Conservation (phyloP, 2,329 filamentous ascomycete genomes). For the Diaporthe amygdali region DNA sequence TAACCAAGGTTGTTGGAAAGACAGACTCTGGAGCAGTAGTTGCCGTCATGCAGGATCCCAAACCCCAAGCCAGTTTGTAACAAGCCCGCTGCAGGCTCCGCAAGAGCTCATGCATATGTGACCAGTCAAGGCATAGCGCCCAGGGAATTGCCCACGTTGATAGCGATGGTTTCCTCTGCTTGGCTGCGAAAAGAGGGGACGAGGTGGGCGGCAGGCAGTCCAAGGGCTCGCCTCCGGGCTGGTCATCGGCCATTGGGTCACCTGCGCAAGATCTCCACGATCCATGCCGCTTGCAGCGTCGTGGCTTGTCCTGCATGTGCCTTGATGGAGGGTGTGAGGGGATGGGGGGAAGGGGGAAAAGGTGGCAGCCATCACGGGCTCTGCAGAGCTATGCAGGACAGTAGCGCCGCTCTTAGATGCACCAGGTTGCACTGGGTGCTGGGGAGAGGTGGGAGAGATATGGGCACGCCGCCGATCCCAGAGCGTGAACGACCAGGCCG, state of each 20-base stretch:
- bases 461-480: constrained; percentile 8
- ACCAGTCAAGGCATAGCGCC: constrained; percentile 18
- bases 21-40: not conserved
- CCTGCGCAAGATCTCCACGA: constrained; percentile 20
- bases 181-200: constrained; percentile 14
- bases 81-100: constrained; percentile 9
- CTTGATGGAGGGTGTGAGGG: constrained; percentile 6
- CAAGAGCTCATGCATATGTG: constrained; percentile 21
- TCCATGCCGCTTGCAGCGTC: constrained; percentile 20
- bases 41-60: constrained; percentile 17
- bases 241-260: constrained; percentile 23
- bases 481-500: not conserved
- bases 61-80: constrained; percentile 1
- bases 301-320: constrained; percentile 24
- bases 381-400: not conserved
- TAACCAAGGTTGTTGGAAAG: not conserved
- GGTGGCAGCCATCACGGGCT: not conserved
- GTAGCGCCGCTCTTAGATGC: constrained; percentile 13
- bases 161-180: not conserved
- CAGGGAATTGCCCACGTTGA: constrained; percentile 11
- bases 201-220: constrained; percentile 15
- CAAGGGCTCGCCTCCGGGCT: constrained; percentile 5
- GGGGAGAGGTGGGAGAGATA: not conserved
- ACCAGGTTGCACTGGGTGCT: constrained; percentile 14
- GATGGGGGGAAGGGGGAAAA: not conserved